Percentiles rank a stretch among this genome's conserved stretches.
Conservation (phyloP, 1,284 basidiomycete species). For the Trichosporon coremiiforme region DNA sequence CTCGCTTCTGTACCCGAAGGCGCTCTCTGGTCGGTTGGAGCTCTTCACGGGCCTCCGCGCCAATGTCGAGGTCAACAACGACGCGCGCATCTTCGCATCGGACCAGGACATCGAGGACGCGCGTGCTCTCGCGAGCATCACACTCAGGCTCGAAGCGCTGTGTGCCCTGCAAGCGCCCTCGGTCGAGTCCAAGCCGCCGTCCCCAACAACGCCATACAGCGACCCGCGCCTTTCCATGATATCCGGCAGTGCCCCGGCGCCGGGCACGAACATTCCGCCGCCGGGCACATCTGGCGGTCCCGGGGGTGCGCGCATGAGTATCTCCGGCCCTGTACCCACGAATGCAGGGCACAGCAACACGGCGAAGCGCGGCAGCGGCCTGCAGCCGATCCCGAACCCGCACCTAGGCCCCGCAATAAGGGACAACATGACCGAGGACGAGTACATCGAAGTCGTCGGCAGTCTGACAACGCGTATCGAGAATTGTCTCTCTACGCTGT, state of each 20-base stretch:
- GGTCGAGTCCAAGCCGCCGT: background rate
- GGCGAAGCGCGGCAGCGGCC: background rate
- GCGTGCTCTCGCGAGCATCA: slow-evolving; percentile 72
- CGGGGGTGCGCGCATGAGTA: slow-evolving; percentile 20
- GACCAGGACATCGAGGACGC: slow-evolving; percentile 76
- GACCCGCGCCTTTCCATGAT: background rate
- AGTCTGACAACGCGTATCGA: slow-evolving; percentile 76
- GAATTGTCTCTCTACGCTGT: slow-evolving; percentile 71
- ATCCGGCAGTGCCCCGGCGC: background rate
- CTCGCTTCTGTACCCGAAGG: slow-evolving; percentile 78
- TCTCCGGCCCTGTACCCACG: background rate
- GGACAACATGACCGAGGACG: slow-evolving; percentile 73
- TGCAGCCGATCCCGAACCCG: slow-evolving; percentile 25
- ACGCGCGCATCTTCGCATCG: slow-evolving; percentile 60
- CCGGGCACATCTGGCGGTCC: background rate
- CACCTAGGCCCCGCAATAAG: slow-evolving; percentile 69
- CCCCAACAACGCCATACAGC: background rate
- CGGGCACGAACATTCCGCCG: too few relatives aligned
- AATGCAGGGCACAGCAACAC: too few relatives aligned
- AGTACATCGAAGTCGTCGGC: slow-evolving; percentile 74
- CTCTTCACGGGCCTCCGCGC: slow-evolving; percentile 59
- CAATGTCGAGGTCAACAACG: slow-evolving; percentile 58
- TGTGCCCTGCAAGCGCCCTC: slow-evolving; percentile 61
- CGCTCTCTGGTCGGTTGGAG: slow-evolving; percentile 72
- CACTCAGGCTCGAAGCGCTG: slow-evolving; percentile 80